Base-by-base conservation (phyloP, 352 stramenopile genomes). In the Phytopythium chamaehyphon region DNA sequence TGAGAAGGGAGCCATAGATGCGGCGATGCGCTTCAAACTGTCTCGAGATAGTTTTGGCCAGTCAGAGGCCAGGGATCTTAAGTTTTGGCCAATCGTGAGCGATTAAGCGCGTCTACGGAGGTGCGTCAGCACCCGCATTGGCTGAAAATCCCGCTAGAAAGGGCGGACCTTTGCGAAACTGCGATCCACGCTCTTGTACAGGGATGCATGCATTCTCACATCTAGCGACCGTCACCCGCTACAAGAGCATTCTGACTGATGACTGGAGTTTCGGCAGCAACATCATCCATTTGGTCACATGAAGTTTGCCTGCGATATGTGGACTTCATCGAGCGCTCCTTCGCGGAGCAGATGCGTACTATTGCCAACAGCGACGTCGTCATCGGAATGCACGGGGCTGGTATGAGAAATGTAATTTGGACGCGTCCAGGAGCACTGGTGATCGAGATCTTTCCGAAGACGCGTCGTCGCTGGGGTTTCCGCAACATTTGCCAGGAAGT, bases 341-440 rank as follows among this genome's bases (percentile, higher is more conserved):
- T 88, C 2, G 21, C 46, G 8, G 63, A 87, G 40, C 83, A 93
- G 55, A 90, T 90, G 62, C 57, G 57, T 8, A 61, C 71, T 12
- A 76, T 81, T 16, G 57, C 80, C 11, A 56, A 83, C 23, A 90
- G 77, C 40, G 79, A 90, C 50, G 69, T 93, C 24, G 72, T 93
- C 21, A 78, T 93, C 47, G 71, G 79, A 9, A 93, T 90, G 83
- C 83, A 93, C 50, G 83, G 82, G 40, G 82, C 82, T n/a, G 79
- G 82, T 24, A 73, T 93, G 45, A 75, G 86, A 1, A 93, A 93
- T 48, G 67, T 90, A 0, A 18, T 90, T 0, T 93, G 79, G 74
- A 51, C 74, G 15, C 62, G 70, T 2, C 76, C 76, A 0, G 57
- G 54, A 47, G 83, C 74, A 18, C 63, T 65, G 3, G 57, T 93